Percentiles rank a stretch among this genome's conserved stretches.
Evolutionary conservation across 768 basidiomycete species (phyloP).

Genomic region (Hydnomerulius pinastri): DNA sequence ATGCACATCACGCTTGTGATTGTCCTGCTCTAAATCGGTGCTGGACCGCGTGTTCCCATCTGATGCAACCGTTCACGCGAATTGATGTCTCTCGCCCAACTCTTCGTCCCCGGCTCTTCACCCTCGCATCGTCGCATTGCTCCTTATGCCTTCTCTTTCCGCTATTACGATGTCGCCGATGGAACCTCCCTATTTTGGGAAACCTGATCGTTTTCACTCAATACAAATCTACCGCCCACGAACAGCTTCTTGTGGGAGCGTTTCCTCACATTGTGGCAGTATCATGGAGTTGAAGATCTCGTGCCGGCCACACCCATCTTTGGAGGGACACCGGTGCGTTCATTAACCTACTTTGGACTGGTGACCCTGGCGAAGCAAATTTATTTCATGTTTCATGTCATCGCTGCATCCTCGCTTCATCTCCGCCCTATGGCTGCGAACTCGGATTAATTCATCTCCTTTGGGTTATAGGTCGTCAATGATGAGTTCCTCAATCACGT

Average conservation of each 20-base stretch:
- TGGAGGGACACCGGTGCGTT: slow-evolving; percentile 44
- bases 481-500: slow-evolving; percentile 51
- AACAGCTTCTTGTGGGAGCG: slow-evolving; percentile 48
- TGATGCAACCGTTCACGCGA: too few species aligned
- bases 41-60: too few species aligned
- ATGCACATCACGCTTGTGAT: too few species aligned
- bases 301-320: slow-evolving; percentile 47
- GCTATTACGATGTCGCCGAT: neutral
- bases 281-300: slow-evolving; percentile 46
- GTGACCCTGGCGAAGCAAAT: neutral
- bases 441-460: neutral
- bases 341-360: neutral
- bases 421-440: neutral
- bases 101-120: too few species aligned
- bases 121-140: too few species aligned
- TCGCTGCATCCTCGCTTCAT: neutral
- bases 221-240: neutral
- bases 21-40: neutral
- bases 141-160: too few species aligned
- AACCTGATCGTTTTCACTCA: neutral
- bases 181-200: too few species aligned
- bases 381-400: neutral
- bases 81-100: neutral
- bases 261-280: slow-evolving; percentile 45
- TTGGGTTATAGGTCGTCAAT: slow-evolving; percentile 44